These are phyloP conservation scores for Scheffersomyces illinoinensis DNA, from an alignment of 1,139 yeast genomes.

Conservation along the genomic window DNA sequence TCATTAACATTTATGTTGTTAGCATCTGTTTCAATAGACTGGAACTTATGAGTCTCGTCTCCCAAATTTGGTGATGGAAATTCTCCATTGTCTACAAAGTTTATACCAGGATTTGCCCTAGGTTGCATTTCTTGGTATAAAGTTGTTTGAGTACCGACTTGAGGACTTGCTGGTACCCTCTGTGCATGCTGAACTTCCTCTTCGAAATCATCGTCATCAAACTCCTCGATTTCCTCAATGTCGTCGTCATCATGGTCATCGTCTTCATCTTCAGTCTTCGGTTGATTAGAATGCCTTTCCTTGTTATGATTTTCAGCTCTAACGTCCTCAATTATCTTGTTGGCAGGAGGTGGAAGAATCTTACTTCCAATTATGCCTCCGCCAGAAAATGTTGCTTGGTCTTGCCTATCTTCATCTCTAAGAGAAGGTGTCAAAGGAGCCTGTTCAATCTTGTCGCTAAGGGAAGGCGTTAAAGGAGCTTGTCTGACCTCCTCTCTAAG, in stretches of 20 bases:
- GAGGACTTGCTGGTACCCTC: not conserved
- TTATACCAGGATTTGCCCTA: not conserved
- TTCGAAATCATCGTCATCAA: not conserved
- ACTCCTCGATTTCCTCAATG: not conserved
- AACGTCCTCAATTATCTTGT: not conserved
- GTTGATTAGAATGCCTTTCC: not conserved
- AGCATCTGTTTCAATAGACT: not conserved
- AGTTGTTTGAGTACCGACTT: not conserved
- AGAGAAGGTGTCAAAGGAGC: not conserved
- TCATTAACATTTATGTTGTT: not conserved
- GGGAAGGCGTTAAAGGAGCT: not conserved
- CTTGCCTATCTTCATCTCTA: not conserved
- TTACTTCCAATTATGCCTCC: not conserved
- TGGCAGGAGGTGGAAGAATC: not conserved
- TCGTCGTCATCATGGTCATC: not conserved
- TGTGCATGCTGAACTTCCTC: not conserved
- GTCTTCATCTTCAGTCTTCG: not conserved
- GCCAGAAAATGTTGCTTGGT: not conserved
- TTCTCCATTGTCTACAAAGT: not conserved
- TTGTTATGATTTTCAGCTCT: not conserved
- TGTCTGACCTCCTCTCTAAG: not conserved
- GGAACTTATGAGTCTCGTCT: not conserved
- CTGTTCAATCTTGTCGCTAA: not conserved
- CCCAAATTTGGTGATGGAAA: not conserved
- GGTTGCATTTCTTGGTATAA: not conserved